phyloP scores from a whole-genome alignment of 2,329 filamentous ascomycete species.

The Teratosphaeria destructans region DNA sequence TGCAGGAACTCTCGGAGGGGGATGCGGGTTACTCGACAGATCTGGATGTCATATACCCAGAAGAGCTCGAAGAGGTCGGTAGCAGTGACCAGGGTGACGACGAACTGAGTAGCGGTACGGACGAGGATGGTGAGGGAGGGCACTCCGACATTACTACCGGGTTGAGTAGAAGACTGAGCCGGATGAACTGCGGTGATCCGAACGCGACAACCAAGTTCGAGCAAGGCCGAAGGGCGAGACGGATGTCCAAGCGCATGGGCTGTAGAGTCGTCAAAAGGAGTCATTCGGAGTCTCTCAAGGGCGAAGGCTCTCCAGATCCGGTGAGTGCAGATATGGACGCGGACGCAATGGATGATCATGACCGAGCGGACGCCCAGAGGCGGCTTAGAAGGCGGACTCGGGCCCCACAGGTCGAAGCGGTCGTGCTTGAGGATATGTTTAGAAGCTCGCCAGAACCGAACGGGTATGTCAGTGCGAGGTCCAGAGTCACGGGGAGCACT shows the following conservation, averaged over 20 bases:
- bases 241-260: constrained; percentile 31
- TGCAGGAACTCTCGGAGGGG: constrained; percentile 32
- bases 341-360: constrained; percentile 30
- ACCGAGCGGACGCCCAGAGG: constrained; percentile 28
- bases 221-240: constrained; percentile 19
- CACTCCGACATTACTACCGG: constrained; percentile 9
- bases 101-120: constrained; percentile 10
- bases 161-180: constrained; percentile 11
- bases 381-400: constrained; percentile 33
- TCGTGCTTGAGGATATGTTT: constrained; percentile 8
- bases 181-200: constrained; percentile 15
- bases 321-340: constrained; percentile 26
- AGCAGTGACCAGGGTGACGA: constrained; percentile 24
- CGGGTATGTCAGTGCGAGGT: not conserved
- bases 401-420: constrained; percentile 24
- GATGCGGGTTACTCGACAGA: constrained; percentile 31
- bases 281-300: constrained; percentile 36
- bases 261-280: constrained; percentile 34
- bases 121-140: constrained; percentile 9
- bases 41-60: constrained; percentile 34
- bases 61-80: constrained; percentile 34
- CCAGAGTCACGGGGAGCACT: not conserved
- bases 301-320: constrained; percentile 21
- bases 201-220: constrained; percentile 17
- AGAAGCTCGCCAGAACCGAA: not conserved